Conservation (phyloP, 2,329 filamentous ascomycete genomes). For the Diaporthe amygdali region DNA sequence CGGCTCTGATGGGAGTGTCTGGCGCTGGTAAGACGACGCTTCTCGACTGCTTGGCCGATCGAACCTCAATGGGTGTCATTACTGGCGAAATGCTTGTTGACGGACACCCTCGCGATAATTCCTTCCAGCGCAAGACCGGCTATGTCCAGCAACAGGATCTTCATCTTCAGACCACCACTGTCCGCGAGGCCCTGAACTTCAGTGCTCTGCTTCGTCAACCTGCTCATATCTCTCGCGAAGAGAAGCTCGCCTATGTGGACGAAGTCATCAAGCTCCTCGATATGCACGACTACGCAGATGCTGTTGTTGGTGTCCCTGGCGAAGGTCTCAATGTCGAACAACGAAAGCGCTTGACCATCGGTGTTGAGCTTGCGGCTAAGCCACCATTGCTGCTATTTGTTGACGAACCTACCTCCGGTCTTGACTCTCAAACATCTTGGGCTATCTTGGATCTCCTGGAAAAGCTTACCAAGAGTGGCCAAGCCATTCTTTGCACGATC, state of each 20-base stretch:
- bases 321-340: slow-evolving; percentile 56
- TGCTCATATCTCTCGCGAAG: slow-evolving; percentile 57
- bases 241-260: slow-evolving; percentile 70
- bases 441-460: slow-evolving; percentile 84
- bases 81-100: slow-evolving; percentile 73
- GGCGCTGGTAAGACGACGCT: slow-evolving; percentile 77
- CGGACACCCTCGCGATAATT: slow-evolving; percentile 64
- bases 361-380: slow-evolving; percentile 94
- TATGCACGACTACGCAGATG: slow-evolving; percentile 71
- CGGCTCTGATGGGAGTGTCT: slow-evolving; percentile 55
- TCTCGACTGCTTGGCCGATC: slow-evolving; percentile 71
- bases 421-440: slow-evolving; percentile 91
- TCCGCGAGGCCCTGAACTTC: slow-evolving; percentile 69
- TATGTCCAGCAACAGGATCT: slow-evolving; percentile 74
- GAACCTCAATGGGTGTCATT: slow-evolving; percentile 74
- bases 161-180: slow-evolving; percentile 67
- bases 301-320: slow-evolving; percentile 70
- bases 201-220: slow-evolving; percentile 69
- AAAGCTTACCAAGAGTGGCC: slow-evolving; percentile 84
- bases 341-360: slow-evolving; percentile 51
- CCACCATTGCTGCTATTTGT: slow-evolving; percentile 86
- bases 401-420: slow-evolving; percentile 89
- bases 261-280: slow-evolving; percentile 72
- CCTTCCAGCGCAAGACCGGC: slow-evolving; percentile 72
- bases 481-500: slow-evolving; percentile 93